phyloP scores from a whole-genome alignment of 2,329 filamentous ascomycete genomes.

The Chaetothyriales sp. region DNA sequence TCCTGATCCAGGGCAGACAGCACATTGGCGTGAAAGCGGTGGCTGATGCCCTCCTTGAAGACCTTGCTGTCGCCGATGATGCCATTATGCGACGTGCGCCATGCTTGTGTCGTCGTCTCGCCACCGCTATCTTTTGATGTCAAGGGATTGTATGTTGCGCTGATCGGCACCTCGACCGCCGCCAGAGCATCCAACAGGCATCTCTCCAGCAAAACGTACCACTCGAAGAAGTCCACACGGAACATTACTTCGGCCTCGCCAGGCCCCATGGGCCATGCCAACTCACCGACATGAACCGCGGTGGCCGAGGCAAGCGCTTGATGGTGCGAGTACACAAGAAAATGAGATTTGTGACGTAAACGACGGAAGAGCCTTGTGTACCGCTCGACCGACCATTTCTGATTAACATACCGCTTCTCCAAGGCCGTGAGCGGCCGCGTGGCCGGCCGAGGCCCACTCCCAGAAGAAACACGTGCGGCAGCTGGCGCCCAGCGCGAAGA shows the following conservation, averaged over 20 bases:
- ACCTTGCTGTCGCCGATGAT: constrained; percentile 17
- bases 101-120: neutral
- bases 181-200: constrained; percentile 55
- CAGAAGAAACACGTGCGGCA: neutral
- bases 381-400: neutral
- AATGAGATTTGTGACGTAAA: neutral
- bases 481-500: neutral
- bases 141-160: constrained; percentile 28
- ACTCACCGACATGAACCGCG: neutral
- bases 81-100: neutral
- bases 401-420: neutral
- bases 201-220: constrained; percentile 59
- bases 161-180: constrained; percentile 46
- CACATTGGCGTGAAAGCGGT: constrained; percentile 58
- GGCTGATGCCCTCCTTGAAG: constrained; percentile 21
- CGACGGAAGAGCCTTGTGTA: neutral
- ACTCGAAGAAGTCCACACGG: constrained; percentile 66
- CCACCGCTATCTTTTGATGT: neutral
- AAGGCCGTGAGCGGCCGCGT: neutral
- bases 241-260: constrained; percentile 50
- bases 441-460: neutral
- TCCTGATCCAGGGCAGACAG: constrained; percentile 46
- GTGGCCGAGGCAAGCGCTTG: neutral
- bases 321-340: neutral
- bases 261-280: constrained; percentile 5